A percentile compares a stretch with the other conserved stretches of the same genome.
phyloP scores from a whole-genome alignment of 2,329 filamentous ascomycete genomes.

The Aspergillus pseudoviridinutans region DNA sequence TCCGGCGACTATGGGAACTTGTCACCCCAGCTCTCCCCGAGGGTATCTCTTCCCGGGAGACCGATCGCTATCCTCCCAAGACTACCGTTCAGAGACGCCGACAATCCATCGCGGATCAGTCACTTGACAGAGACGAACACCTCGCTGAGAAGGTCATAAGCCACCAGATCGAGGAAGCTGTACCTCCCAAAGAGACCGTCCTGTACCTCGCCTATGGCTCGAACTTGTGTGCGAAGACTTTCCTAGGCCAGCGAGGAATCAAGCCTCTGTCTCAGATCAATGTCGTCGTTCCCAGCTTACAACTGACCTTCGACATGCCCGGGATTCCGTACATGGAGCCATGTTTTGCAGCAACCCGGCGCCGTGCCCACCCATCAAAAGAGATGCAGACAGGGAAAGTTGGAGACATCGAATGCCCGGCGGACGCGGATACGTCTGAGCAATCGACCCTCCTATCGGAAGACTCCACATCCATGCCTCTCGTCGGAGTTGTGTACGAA shows the following conservation, averaged over 20 bases:
- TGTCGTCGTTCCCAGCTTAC: slow-evolving; percentile 73
- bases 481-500: slow-evolving; percentile 94
- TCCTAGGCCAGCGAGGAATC: slow-evolving; percentile 73
- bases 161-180: neutral
- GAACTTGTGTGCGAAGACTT: slow-evolving; percentile 77
- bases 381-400: slow-evolving; percentile 8
- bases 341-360: slow-evolving; percentile 80
- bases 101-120: slow-evolving; percentile 18
- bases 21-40: neutral
- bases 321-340: slow-evolving; percentile 85
- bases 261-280: slow-evolving; percentile 75
- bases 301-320: slow-evolving; percentile 78
- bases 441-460: slow-evolving; percentile 28
- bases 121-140: slow-evolving; percentile 22
- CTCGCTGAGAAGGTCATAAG: slow-evolving; percentile 16
- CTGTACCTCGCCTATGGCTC: slow-evolving; percentile 89
- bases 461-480: slow-evolving; percentile 56
- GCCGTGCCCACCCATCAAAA: slow-evolving; percentile 45
- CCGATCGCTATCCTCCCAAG: slow-evolving; percentile 9
- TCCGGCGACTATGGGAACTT: slow-evolving; percentile 11
- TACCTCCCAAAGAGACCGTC: slow-evolving; percentile 48
- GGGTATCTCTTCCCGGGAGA: neutral
- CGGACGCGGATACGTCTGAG: slow-evolving; percentile 21
- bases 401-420: neutral
- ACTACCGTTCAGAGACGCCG: slow-evolving; percentile 18